Evolutionary conservation across 202 grass and related monocot genomes (phyloP).

Genomic region (Setaria viridis): DNA sequence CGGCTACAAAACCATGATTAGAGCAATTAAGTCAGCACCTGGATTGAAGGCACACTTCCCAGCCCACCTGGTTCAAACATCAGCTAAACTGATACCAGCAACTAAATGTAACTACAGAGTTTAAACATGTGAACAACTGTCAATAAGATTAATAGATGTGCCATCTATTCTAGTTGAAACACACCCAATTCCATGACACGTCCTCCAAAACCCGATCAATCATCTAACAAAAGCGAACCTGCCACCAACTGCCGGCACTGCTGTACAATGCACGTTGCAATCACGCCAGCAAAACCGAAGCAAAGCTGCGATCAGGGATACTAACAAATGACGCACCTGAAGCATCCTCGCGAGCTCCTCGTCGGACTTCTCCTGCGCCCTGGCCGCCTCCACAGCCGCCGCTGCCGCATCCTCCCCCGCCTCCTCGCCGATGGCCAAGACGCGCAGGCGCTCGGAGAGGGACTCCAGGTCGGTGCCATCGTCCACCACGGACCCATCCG

Average conservation of each 20-base stretch:
- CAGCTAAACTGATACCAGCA: too few relatives aligned
- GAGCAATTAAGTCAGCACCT: too few relatives aligned
- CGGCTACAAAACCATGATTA: too few relatives aligned
- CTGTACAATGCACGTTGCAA: not conserved
- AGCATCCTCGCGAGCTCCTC: constrained; percentile 78
- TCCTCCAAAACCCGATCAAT: not conserved
- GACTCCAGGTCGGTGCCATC: constrained; percentile 65
- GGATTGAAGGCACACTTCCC: too few relatives aligned
- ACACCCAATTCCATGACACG: too few relatives aligned
- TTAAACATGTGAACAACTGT: too few relatives aligned
- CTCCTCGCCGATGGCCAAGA: constrained; percentile 44
- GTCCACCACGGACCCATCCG: constrained; percentile 52
- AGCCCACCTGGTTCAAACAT: too few relatives aligned
- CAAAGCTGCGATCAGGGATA: not conserved
- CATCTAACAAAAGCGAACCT: not conserved
- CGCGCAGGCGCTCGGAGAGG: constrained; percentile 53
- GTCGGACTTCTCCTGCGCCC: constrained; percentile 69
- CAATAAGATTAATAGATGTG: too few relatives aligned
- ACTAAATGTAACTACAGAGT: too few relatives aligned
- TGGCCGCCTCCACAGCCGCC: constrained; percentile 16
- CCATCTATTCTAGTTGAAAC: too few relatives aligned
- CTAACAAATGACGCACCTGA: constrained; percentile 53
- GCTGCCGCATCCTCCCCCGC: constrained; percentile 19
- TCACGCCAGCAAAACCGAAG: not conserved
- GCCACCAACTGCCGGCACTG: not conserved